phyloP scores from a whole-genome alignment of 176 grass and related monocot species.

The maize (Zea mays) region Zm-B73-REFERENCE-NAM-5.0 NC_050097.1:202825501-202826000 shows the following conservation, averaged over 20 bases:
- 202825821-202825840: slow-evolving; percentile 94
- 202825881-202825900: slow-evolving; percentile 65
- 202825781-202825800: slow-evolving; percentile 47
- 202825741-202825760: slow-evolving; percentile 81
- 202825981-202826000: neutral
- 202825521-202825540: slow-evolving; percentile 81
- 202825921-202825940: slow-evolving; percentile 85
- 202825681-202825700: slow-evolving; percentile 84
- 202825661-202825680: slow-evolving; percentile 83
- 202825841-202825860: slow-evolving; percentile 72
- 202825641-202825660: slow-evolving; percentile 52
- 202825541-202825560: slow-evolving; percentile 54
- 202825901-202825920: slow-evolving; percentile 54
- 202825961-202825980: neutral
- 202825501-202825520: slow-evolving; percentile 50
- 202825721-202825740: slow-evolving; percentile 69
- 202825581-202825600: slow-evolving; percentile 39
- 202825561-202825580: slow-evolving; percentile 57
- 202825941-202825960: slow-evolving; percentile 29
- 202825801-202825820: slow-evolving; percentile 67
- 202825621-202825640: slow-evolving; percentile 54
- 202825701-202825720: slow-evolving; percentile 57
- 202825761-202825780: slow-evolving; percentile 23
- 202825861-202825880: slow-evolving; percentile 94
- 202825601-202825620: neutral